phyloP scores from a whole-genome alignment of 345 rosid genomes.

The Eucalyptus albens region DNA sequence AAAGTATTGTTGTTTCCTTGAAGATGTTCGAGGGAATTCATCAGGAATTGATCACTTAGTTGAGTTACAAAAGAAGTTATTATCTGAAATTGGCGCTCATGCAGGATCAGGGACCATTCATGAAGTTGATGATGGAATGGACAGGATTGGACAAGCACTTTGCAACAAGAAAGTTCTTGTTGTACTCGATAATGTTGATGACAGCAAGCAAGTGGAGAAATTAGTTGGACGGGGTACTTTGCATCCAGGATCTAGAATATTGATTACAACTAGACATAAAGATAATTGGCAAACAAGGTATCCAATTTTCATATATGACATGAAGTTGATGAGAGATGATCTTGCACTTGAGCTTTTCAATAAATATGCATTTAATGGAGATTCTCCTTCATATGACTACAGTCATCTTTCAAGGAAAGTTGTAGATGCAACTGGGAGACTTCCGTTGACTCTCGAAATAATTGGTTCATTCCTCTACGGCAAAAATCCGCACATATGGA shows the following conservation, averaged over 20 bases:
- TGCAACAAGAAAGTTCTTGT: fast-evolving
- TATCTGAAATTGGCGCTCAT: background rate
- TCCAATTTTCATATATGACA: background rate
- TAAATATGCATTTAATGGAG: background rate
- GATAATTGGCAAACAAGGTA: background rate
- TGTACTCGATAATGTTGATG: background rate
- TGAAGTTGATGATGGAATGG: fast-evolving
- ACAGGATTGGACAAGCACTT: no score
- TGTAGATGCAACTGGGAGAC: fast-evolving
- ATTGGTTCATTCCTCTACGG: background rate
- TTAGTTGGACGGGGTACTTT: background rate
- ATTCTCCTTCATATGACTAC: background rate
- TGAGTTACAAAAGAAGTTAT: background rate
- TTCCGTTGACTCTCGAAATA: background rate
- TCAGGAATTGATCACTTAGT: background rate
- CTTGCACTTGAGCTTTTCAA: background rate
- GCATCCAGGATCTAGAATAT: background rate
- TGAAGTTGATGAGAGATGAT: background rate
- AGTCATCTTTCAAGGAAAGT: background rate
- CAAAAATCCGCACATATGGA: background rate
- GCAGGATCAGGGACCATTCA: fast-evolving
- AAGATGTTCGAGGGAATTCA: background rate
- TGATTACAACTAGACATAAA: background rate
- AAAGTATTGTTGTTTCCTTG: background rate
- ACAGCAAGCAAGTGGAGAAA: background rate